Conservation (phyloP, 352 stramenopile genomes). For the Saprolegnia parasitica region DNA sequence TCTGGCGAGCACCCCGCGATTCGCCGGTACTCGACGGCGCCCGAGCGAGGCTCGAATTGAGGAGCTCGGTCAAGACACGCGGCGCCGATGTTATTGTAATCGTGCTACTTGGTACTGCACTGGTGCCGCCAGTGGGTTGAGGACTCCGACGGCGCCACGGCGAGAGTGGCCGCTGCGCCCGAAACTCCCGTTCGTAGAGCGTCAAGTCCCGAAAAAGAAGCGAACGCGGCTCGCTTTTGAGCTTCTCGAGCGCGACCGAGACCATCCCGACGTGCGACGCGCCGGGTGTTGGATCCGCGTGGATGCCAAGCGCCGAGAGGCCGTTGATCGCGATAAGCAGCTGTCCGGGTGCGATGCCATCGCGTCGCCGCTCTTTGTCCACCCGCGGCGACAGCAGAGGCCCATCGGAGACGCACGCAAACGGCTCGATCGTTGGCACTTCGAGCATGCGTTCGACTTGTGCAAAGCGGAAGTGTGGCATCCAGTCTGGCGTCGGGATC, state of each 20-base stretch:
- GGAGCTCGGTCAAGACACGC: conserved; percentile 8
- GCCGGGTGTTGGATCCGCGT: conserved; percentile 1
- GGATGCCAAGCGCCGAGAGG: conserved; percentile 36
- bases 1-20: not conserved
- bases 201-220: conserved; percentile 37
- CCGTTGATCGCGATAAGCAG: conserved; percentile 45
- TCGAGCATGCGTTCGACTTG: conserved; percentile 42
- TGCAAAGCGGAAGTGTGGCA: conserved; percentile 36
- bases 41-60: conserved; percentile 9
- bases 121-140: no score
- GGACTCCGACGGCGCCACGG: conserved; percentile 34
- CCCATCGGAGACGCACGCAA: not conserved
- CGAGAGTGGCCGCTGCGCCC: conserved; percentile 35
- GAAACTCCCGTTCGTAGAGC: conserved; percentile 37
- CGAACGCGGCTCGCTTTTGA: conserved; percentile 20
- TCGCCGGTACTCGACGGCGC: not conserved
- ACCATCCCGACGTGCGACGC: conserved; percentile 27
- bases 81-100: not conserved
- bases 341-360: conserved; percentile 35
- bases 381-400: not conserved
- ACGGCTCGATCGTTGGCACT: conserved; percentile 34
- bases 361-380: conserved; percentile 21
- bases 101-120: no score
- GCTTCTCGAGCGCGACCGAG: conserved; percentile 29
- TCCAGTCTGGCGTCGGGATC: conserved; percentile 29